phyloP scores from a whole-genome alignment of 768 basidiomycete species.

The Podaxis sp. region DNA sequence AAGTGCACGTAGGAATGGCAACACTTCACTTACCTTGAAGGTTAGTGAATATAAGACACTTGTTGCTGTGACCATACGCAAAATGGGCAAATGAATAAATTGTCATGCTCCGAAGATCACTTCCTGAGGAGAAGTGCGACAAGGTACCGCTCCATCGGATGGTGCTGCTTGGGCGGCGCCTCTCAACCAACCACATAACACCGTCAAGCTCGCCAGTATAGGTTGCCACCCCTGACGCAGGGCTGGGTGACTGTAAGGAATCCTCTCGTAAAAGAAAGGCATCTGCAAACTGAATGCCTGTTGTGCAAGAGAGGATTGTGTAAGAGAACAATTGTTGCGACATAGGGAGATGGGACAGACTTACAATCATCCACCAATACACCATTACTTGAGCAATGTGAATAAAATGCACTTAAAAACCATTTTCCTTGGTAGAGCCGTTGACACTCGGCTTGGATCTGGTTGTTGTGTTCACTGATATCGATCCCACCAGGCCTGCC shows the following conservation, averaged over 20 bases:
- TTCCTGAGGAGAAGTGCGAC: background rate
- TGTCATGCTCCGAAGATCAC: background rate
- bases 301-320: background rate
- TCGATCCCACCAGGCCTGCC: too few relatives aligned
- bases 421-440: background rate
- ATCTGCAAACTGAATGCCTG: background rate
- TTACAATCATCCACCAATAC: background rate
- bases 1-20: background rate
- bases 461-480: background rate
- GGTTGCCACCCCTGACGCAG: background rate
- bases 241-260: background rate
- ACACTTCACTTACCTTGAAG: background rate
- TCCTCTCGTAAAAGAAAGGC: background rate
- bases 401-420: constrained; percentile 2
- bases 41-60: constrained; percentile 7
- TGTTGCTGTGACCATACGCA: background rate
- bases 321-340: background rate
- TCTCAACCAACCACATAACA: background rate
- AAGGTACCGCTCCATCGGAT: background rate
- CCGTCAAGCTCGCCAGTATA: background rate
- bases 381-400: background rate
- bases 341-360: background rate
- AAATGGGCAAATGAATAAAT: constrained; percentile 7
- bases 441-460: background rate
- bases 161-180: background rate